These are phyloP conservation scores for Pseudopyrenochaeta lycopersici DNA, from an alignment of 2,329 filamentous ascomycete species.

Conservation along the genomic window DNA sequence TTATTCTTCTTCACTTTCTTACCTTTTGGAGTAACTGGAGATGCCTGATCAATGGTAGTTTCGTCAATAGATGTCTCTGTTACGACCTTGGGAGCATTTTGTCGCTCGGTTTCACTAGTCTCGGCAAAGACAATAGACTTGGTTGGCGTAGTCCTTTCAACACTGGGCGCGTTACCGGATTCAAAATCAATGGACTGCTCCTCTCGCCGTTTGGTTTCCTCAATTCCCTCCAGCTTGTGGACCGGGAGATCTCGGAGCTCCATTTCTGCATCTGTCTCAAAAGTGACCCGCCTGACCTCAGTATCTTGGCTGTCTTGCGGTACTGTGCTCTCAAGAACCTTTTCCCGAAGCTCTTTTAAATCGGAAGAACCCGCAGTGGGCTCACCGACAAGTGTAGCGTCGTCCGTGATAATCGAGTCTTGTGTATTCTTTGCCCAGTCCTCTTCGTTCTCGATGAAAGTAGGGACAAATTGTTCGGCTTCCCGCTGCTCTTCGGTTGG, in stretches of 20 bases:
- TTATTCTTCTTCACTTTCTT: slow-evolving; percentile 45
- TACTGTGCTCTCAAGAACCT: slow-evolving; percentile 37
- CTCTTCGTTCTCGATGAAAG: slow-evolving; percentile 42
- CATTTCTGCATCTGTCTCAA: slow-evolving; percentile 2
- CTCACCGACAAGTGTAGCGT: slow-evolving; percentile 44
- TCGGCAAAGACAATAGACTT: neutral
- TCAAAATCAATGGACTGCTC: slow-evolving; percentile 12
- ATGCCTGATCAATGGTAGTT: slow-evolving; percentile 16
- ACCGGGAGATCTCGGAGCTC: slow-evolving; percentile 2
- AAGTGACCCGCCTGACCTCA: slow-evolving; percentile 22
- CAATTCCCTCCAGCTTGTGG: neutral
- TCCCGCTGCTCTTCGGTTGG: slow-evolving; percentile 10
- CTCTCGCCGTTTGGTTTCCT: neutral
- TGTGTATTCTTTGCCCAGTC: slow-evolving; percentile 38
- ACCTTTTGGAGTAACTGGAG: slow-evolving; percentile 22
- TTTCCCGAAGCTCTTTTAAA: slow-evolving; percentile 36
- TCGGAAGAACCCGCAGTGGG: slow-evolving; percentile 15
- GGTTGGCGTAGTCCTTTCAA: neutral
- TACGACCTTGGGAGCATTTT: neutral
- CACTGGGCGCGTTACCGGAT: slow-evolving; percentile 14
- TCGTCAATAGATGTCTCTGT: neutral
- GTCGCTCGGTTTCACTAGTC: neutral
- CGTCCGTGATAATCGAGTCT: slow-evolving; percentile 38
- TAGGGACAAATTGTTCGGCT: slow-evolving; percentile 27
- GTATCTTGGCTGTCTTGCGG: slow-evolving; percentile 18